Evolutionary conservation across 179 eudicot genomes (phyloP), one percentile per base, ranked within the genome.

Genomic region (Vitellaria paradoxa): DNA sequence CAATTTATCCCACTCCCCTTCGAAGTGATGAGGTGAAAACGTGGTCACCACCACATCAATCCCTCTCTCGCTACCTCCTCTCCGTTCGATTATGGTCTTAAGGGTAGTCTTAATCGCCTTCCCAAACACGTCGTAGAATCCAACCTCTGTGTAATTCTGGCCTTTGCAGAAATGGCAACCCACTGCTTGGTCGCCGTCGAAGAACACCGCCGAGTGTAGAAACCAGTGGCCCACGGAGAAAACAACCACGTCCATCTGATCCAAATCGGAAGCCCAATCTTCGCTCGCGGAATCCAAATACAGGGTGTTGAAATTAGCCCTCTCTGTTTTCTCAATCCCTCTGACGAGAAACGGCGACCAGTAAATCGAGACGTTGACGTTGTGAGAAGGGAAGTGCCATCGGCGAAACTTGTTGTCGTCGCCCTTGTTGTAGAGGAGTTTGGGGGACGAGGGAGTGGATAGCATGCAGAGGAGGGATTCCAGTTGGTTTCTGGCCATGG

Each of bases 341-440:
- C 86, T 86, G 0, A 93, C 98, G n/a, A 96, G 89, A 75, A 96
- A 96, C 0, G 99, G 99, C 7, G 98, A 96, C 98, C 98, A 96
- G 45, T 91, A 93, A 37, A 91, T 79, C 3, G 98, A 93, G 0
- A 93, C 83, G 59, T 6, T 88, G 14, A 84, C 83, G 72, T 92
- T 93, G 50, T 89, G 87, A 0, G 96, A 87, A 18, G 92, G 76
- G 62, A 96, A 87, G 75, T 84, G 85, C 98, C 99, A 96, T 80
- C 88, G 85, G 68, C 99, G 81, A 18, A 93, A 93, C 73, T 90
- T 93, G 76, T 87, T 83, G n/a, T 96, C 98, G 23, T 84, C 89
- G 23, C 98, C 98, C 7, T 63, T 72, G 0, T 84, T 64, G 81
- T 88, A 93, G 45, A 87, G 80, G 66, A 90, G 85, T 7, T 81